Conservation (phyloP, 1,284 basidiomycete genomes). For the Phellinidium pouzarii region DNA sequence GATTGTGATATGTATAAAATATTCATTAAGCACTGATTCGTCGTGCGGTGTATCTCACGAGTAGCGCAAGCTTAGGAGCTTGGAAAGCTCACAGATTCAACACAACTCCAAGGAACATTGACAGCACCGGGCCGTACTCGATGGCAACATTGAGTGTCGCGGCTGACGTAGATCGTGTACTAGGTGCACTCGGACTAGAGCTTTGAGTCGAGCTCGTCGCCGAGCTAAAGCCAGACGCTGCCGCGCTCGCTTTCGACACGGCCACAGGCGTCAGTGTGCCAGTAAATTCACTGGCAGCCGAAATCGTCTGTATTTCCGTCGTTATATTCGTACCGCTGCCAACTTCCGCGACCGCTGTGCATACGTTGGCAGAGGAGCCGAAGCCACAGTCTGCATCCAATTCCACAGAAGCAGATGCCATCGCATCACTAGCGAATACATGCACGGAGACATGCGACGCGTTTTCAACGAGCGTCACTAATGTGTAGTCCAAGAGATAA, state of each 20-base stretch:
- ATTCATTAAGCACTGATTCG: no score
- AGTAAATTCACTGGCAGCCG: no score
- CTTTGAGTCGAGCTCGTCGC: no score
- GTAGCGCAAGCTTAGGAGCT: no score
- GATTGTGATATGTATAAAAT: no score
- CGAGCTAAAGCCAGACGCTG: neutral
- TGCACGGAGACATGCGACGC: neutral
- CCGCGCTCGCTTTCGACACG: neutral
- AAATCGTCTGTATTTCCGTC: neutral
- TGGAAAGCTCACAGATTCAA: no score
- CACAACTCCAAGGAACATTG: no score
- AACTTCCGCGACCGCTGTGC: neutral
- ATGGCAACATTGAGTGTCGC: no score
- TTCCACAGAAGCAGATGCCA: neutral
- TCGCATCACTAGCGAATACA: neutral
- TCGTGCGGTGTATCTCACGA: no score
- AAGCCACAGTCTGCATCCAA: conserved; percentile 3
- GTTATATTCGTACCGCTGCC: neutral
- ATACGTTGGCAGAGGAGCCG: neutral
- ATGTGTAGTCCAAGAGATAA: neutral
- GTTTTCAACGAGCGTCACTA: conserved; percentile 12
- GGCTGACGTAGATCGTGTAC: no score
- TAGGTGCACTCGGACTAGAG: no score
- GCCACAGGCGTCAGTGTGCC: neutral
- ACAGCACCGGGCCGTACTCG: no score